Percentiles rank a stretch among this genome's conserved stretches.
Conservation (phyloP, 2,329 filamentous ascomycete genomes). For the Hymenoscyphus linearis region DNA sequence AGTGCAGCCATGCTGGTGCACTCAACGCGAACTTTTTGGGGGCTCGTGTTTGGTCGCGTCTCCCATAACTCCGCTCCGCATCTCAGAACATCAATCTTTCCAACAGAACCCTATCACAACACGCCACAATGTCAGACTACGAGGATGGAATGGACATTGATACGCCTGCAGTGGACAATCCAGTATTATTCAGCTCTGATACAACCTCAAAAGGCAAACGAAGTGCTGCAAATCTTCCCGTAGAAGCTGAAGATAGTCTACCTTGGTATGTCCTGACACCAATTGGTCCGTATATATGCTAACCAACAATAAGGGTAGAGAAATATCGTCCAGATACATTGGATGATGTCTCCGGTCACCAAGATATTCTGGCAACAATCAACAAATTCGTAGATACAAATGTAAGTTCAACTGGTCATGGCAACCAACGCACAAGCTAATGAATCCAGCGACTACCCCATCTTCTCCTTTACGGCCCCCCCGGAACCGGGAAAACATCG, state of each 20-base stretch:
- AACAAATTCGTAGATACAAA: slow-evolving; percentile 97
- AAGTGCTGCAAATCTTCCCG: slow-evolving; percentile 84
- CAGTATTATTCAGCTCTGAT: slow-evolving; percentile 67
- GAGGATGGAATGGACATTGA: slow-evolving; percentile 68
- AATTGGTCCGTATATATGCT: slow-evolving; percentile 15
- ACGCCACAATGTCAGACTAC: slow-evolving; percentile 44
- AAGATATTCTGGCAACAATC: slow-evolving; percentile 95
- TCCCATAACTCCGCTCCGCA: not conserved
- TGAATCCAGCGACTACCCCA: slow-evolving; percentile 69
- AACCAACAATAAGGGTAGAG: slow-evolving; percentile 64
- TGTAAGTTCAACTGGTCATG: slow-evolving; percentile 35
- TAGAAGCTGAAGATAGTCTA: slow-evolving; percentile 88
- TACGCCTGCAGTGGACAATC: slow-evolving; percentile 44
- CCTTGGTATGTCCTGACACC: slow-evolving; percentile 61
- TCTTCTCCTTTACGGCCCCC: slow-evolving; percentile 92
- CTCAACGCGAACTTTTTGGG: not conserved
- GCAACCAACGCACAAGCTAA: slow-evolving; percentile 3
- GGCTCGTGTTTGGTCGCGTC: not conserved
- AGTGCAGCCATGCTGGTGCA: no score
- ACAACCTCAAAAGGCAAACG: slow-evolving; percentile 80
- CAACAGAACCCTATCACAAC: not conserved
- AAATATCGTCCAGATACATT: slow-evolving; percentile 91
- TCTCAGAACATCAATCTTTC: not conserved
- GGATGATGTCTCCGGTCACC: slow-evolving; percentile 89
- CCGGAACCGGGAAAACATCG: slow-evolving; percentile 95